Conservation (phyloP, 495 filamentous ascomycete species). For the Penicillium bovifimosum region DNA sequence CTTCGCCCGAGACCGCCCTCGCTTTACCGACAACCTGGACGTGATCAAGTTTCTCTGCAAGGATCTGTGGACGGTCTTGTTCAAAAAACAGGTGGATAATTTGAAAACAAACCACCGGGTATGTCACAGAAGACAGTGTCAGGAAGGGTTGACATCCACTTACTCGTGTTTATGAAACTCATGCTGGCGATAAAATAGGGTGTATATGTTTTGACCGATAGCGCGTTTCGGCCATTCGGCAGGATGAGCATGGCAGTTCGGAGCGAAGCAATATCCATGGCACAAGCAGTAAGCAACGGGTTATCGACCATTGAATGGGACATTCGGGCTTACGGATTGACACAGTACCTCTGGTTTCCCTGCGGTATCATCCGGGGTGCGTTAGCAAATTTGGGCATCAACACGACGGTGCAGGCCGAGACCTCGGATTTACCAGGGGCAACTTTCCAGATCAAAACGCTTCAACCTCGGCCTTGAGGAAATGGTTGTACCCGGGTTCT, state of each 20-base stretch:
- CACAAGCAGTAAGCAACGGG: slow-evolving; percentile 68
- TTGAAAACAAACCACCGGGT: slow-evolving; percentile 96
- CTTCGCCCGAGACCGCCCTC: slow-evolving; percentile 81
- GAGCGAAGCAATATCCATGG: slow-evolving; percentile 62
- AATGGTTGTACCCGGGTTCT: slow-evolving; percentile 3
- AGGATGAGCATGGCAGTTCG: slow-evolving; percentile 77
- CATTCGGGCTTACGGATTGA: background rate
- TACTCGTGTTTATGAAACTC: background rate
- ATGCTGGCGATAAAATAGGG: slow-evolving; percentile 47
- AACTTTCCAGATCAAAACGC: slow-evolving; percentile 94
- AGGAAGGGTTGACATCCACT: background rate
- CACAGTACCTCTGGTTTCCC: slow-evolving; percentile 88
- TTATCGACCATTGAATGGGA: background rate
- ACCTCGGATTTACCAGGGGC: slow-evolving; percentile 78
- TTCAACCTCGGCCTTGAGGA: slow-evolving; percentile 50
- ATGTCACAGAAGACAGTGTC: slow-evolving; percentile 14
- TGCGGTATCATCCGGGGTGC: slow-evolving; percentile 87
- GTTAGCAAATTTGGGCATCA: slow-evolving; percentile 82
- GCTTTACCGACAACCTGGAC: slow-evolving; percentile 81
- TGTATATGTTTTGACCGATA: slow-evolving; percentile 94
- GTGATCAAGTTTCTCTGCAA: slow-evolving; percentile 98
- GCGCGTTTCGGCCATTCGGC: slow-evolving; percentile 79
- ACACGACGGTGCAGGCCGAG: slow-evolving; percentile 86
- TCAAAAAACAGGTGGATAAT: slow-evolving; percentile 96
- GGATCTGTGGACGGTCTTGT: slow-evolving; percentile 90